Base-by-base conservation (phyloP, 345 rosid species). In the Pistacia atlantica region DNA sequence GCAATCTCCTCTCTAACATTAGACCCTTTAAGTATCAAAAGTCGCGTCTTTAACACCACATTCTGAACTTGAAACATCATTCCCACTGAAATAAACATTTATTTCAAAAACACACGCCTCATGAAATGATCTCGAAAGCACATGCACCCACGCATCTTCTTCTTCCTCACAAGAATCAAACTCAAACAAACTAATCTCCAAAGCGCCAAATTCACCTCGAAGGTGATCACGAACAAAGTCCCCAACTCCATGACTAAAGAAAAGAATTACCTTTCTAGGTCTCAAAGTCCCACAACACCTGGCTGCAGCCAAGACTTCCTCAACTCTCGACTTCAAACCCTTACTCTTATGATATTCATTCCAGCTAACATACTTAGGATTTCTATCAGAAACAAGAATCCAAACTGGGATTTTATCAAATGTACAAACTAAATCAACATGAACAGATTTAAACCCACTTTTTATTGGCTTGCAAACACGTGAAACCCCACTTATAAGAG, bases 371-470 rank as follows among this genome's bases (percentile, higher is more conserved):
- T 90, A 90, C 13, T 25, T 84, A 2, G 97, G 97, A 78, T 96
- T 96, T 83, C 98, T 83, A 71, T 93, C 93, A 0, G 99, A 93
- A 25, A 93, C 98, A 20, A 93, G 74, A 46, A 93, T 79, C 99
- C 99, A 96, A 1, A 84, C 95, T 0, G 99, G 95, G 61, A 16
- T 77, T 70, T 45, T 90, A 56, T 85, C 80, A 48, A 93, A 83
- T 57, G 83, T 88, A 62, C 99, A 93, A 0, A 93, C 91, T 13
- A 95, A 64, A 77, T 95, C 93, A 13, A 93, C 93, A 81, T 95
- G 92, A 33, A 81, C 87, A 8, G 62, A 69, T n/a, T 72, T 78
- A 4, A 66, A 13, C 7, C 54, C 73, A n/a, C 63, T 78, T 8
- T 48, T 46, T 20, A 93, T 49, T 16, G 90, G 85, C 82, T 92